A percentile compares a stretch with the other conserved stretches of the same genome.
Conservation (phyloP, 495 filamentous ascomycete genomes). For the Bacidia rubella region DNA sequence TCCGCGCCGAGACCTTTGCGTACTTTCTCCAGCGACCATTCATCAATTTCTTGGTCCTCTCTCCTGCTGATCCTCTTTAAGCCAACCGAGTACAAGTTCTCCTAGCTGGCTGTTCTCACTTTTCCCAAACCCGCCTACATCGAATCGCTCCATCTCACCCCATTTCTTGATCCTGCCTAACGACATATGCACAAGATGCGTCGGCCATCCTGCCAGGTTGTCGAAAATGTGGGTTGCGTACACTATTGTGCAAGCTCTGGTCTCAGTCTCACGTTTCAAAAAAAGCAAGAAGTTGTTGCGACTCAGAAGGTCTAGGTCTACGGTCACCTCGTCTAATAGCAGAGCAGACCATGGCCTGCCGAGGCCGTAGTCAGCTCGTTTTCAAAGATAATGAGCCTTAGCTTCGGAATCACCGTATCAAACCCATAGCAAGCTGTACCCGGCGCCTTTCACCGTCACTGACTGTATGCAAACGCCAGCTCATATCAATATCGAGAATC, state of each 20-base stretch:
- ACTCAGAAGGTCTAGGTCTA: conserved; percentile 81
- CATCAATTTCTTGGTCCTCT: conserved; percentile 56
- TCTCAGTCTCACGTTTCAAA: conserved; percentile 74
- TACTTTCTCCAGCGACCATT: too few relatives aligned
- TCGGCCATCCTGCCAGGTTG: conserved; percentile 84
- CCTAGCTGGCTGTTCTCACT: conserved; percentile 64
- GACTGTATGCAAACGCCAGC: conserved; percentile 91
- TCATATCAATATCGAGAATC: conserved; percentile 82
- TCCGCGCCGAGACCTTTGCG: too few relatives aligned
- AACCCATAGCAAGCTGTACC: conserved; percentile 91
- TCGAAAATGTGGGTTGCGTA: conserved; percentile 98
- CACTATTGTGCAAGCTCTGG: conserved; percentile 72
- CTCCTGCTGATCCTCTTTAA: conserved; percentile 67
- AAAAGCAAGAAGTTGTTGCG: conserved; percentile 77
- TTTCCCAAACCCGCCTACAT: conserved; percentile 29
- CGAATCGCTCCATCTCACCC: conserved; percentile 52
- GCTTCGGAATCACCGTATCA: conserved; percentile 51
- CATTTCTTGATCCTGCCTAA: conserved; percentile 72
- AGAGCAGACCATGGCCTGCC: conserved; percentile 55
- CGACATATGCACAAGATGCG: conserved; percentile 89
- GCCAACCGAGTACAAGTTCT: conserved; percentile 75
- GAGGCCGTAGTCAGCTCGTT: neutral
- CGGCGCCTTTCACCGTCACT: conserved; percentile 80
- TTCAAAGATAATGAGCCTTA: neutral
- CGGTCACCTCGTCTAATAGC: conserved; percentile 92